Conservation (phyloP, 176 grass and related monocot species). For the Oryza australiensis region DNA sequence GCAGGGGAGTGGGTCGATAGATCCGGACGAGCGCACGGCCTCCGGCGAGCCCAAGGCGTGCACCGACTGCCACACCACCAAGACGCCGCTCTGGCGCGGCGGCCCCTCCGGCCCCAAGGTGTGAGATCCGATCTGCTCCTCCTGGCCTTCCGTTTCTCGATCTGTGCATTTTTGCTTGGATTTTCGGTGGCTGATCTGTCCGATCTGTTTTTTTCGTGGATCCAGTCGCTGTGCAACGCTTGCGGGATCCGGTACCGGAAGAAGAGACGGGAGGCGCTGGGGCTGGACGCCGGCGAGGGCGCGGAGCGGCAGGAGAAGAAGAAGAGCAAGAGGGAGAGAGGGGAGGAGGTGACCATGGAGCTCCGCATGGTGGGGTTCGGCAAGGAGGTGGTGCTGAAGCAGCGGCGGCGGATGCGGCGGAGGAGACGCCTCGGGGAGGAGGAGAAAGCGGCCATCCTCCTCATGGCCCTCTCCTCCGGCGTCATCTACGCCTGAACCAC, state of each 20-base stretch:
- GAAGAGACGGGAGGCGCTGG: constrained; percentile 64
- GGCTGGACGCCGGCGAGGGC: constrained; percentile 45
- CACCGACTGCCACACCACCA: constrained; percentile 79
- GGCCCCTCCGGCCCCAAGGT: constrained; percentile 82
- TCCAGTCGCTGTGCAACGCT: constrained; percentile 95
- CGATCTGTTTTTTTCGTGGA: constrained; percentile 19
- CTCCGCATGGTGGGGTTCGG: constrained; percentile 49
- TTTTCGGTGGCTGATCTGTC: constrained; percentile 18
- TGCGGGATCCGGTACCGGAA: constrained; percentile 98
- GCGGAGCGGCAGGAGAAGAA: constrained; percentile 35
- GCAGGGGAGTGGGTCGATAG: constrained; percentile 44
- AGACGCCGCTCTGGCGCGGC: constrained; percentile 83
- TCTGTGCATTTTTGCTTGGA: neutral
- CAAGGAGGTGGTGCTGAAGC: constrained; percentile 65
- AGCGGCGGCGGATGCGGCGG: constrained; percentile 71
- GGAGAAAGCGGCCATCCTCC: constrained; percentile 74
- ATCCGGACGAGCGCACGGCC: constrained; percentile 47
- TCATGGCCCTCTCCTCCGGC: constrained; percentile 92
- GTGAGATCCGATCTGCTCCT: constrained; percentile 40
- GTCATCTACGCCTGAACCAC: constrained; percentile 58
- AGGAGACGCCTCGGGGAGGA: constrained; percentile 63
- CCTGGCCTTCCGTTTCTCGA: neutral
- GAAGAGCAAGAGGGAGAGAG: constrained; percentile 32
- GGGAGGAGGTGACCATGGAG: constrained; percentile 46
- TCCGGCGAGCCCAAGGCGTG: constrained; percentile 68